Conservation (phyloP, 202 grass and related monocot species). For the Thinopyrum obtusiflorum region DNA sequence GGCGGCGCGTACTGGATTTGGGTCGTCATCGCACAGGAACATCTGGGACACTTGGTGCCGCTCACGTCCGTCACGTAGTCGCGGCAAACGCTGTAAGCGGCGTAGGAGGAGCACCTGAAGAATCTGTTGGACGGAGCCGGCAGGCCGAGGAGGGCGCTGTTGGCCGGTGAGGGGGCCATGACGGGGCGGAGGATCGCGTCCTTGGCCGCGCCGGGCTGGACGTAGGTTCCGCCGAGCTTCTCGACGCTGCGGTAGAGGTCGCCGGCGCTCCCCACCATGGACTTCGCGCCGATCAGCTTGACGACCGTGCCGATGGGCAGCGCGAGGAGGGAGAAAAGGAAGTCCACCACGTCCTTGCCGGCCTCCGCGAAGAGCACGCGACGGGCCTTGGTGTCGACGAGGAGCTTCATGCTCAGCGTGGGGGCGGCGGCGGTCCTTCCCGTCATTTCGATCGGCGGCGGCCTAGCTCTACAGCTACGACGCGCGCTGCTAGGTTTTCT, state of each 20-base stretch:
- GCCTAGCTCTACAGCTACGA: not conserved
- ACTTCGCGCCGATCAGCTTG: conserved; percentile 28
- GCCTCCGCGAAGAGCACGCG: conserved; percentile 37
- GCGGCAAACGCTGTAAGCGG: not conserved
- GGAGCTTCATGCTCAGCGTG: conserved; percentile 24
- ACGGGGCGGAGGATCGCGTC: conserved; percentile 14
- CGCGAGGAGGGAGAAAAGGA: conserved; percentile 32
- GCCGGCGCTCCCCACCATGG: conserved; percentile 24
- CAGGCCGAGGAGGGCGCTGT: not conserved
- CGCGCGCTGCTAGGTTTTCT: not conserved
- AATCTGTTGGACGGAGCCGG: not conserved
- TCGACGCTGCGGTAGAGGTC: conserved; percentile 35
- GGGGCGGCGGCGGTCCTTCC: not conserved
- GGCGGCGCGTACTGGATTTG: not conserved
- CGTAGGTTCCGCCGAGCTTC: conserved; percentile 16
- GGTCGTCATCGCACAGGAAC: too few species aligned
- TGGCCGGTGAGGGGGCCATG: not conserved
- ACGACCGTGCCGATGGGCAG: conserved; percentile 31
- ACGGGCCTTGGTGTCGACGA: not conserved
- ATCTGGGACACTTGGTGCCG: too few species aligned
- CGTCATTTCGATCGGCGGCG: not conserved
- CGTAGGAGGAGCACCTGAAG: not conserved
- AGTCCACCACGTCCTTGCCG: conserved; percentile 34
- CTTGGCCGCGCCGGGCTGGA: not conserved
- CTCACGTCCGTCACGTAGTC: not conserved